These are phyloP conservation scores for Colletotrichum paranaense DNA, from an alignment of 2,329 filamentous ascomycete species.

Conservation along the genomic window DNA sequence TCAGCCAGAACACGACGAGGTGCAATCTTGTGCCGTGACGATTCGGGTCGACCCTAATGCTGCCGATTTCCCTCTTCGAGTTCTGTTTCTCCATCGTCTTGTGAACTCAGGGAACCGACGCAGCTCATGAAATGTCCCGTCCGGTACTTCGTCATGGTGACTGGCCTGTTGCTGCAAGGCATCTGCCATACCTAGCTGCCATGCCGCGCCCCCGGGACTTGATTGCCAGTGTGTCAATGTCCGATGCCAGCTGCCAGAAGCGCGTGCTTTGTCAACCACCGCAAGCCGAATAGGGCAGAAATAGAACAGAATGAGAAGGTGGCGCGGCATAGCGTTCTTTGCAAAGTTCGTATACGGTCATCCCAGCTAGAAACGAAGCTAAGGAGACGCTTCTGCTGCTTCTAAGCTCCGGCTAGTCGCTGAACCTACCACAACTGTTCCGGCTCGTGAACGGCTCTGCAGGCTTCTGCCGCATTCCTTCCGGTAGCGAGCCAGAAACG, in stretches of 20 bases:
- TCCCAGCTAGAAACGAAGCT: not conserved
- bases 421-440: constrained; percentile 5
- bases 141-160: not conserved
- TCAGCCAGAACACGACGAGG: not conserved
- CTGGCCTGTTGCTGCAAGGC: not conserved
- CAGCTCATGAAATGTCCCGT: too few relatives aligned
- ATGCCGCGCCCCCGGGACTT: not conserved
- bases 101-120: not conserved
- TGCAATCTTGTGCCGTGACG: not conserved
- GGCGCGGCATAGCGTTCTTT: constrained; percentile 13
- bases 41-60: not conserved
- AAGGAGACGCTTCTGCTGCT: constrained; percentile 13
- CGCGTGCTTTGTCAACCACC: not conserved
- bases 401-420: constrained; percentile 17
- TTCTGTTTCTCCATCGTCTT: not conserved
- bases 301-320: constrained; percentile 10
- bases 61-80: not conserved
- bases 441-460: not conserved
- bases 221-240: not conserved
- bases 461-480: constrained; percentile 7
- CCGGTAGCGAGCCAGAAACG: constrained; percentile 12
- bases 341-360: constrained; percentile 22
- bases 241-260: not conserved
- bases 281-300: not conserved
- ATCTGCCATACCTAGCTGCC: not conserved